Base-by-base conservation (phyloP, 2,329 filamentous ascomycete genomes). In the Reticulascus tulasneorum region DNA sequence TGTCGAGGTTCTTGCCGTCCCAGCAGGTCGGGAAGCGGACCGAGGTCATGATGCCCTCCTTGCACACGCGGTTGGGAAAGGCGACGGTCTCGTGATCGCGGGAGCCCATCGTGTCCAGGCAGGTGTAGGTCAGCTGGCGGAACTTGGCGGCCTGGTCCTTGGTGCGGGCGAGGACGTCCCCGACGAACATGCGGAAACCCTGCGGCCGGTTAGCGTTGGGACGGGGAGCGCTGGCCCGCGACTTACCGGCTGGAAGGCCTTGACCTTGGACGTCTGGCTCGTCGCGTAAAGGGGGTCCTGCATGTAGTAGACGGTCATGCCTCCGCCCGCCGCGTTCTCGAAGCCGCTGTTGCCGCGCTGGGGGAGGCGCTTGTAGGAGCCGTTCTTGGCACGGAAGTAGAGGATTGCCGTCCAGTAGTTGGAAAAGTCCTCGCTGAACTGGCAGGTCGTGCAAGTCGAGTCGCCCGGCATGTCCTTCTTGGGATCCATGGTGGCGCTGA, bases 361-460 rank as follows among this genome's bases (percentile, higher is more conserved):
- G 2, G 50, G 34, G 6, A 65, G 56, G 9, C 54, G 46, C 48
- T 61, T 55, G 23, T 82, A 78, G 36, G 63, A 71, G 11, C 78
- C 77, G 50, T 80, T 72, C 28, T 67, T 50, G 29, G 70, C 66
- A 40, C 72, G 57, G 37, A 63, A 64, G 46, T 57, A 61, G 2
- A 85, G 59, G 43, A 67, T 65, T 0, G 82, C 80, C 12, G 75
- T 75, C 81, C 82, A 85, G 60, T 86, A 85, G 50, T 77, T 82
- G 35, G 73, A 81, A 40, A 74, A 61, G 54, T 84, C 80, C 44
- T 75, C 62, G 18, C 67, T 64, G 37, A 80, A 77, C 22, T 68
- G 66, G 56, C 81, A 84, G 6, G 80, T 79, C 2, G 80, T 81
- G 55, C 82, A 85, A 8, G 68, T 69, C 3, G 75, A 73, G 16